Base-by-base conservation (phyloP, 305 asterid genomes). In the Rubia tinctorum region DNA sequence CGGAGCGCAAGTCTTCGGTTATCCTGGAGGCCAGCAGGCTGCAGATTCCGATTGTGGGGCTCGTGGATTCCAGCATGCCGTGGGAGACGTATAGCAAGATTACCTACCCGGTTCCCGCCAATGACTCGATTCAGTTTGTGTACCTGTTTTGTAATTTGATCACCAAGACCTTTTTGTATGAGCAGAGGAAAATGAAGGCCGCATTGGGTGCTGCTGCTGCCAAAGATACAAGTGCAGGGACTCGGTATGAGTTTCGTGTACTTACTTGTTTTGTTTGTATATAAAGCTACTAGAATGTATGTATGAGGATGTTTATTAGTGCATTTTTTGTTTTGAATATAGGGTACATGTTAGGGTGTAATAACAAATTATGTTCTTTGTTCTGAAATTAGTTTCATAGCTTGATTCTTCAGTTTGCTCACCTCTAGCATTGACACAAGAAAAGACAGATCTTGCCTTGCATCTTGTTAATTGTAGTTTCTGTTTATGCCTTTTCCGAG, bases 131-230 rank as follows among this genome's bases (percentile, higher is more conserved):
- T 56, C 96, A 88, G 85, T 95, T 95, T 85, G 99, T 95, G 37
- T 95, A 95, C 71, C 69, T 92, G 88, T 89, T 95, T 76, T 95
- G 99, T 80, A 95, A 95, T 86, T 89, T 95, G 92, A 91, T 95
- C 72, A 90, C 99, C 7, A 95, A 95, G 79, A 95, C 99, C 4
- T 80, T 95, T 69, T 80, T 92, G 82, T 86, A 85, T 55, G 97
- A 91, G 88, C 86, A 84, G 84, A 83, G 82, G 86, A 88, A 82
- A 75, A 74, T 81, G 66, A 74, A 73, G 64, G 76, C 79, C 62
- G 88, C 86, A 20, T 23, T 65, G 74, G 84, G 76, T 47, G 78
- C 73, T 53, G 23, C 60, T 78, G 74, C 75, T 76, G 90, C 84
- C 60, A 82, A 76, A 39, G 75, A 63, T 47, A 65, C 15, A 47